Conservation (phyloP, 2,329 filamentous ascomycete genomes). For the Hypoxylon sp. region DNA sequence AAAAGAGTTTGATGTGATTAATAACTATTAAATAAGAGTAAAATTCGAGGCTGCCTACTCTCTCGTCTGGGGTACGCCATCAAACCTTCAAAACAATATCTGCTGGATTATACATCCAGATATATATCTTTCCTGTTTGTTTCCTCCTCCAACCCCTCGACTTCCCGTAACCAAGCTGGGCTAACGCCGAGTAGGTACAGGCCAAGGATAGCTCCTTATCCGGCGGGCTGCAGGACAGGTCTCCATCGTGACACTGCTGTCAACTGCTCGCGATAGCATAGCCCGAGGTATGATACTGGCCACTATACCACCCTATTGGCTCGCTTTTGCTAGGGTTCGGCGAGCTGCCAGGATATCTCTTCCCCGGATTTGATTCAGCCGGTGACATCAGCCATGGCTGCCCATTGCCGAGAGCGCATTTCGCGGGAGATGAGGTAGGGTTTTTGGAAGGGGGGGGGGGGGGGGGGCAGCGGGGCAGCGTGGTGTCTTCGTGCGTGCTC, state of each 20-base stretch:
- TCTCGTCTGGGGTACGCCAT: background rate
- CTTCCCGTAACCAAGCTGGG: background rate
- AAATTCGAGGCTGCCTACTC: background rate
- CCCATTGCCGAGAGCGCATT: background rate
- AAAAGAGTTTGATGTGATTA: background rate
- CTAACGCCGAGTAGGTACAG: background rate
- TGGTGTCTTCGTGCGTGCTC: background rate
- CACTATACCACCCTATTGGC: slow-evolving; percentile 19
- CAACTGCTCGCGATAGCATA: slow-evolving; percentile 24
- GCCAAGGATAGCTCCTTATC: background rate
- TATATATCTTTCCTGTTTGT: no score
- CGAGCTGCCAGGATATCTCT: background rate
- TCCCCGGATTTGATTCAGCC: slow-evolving; percentile 25
- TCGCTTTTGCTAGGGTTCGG: slow-evolving; percentile 1
- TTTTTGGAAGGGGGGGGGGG: slow-evolving; percentile 5
- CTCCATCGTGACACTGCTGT: slow-evolving; percentile 4
- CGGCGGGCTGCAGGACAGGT: slow-evolving; percentile 8
- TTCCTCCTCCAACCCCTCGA: background rate
- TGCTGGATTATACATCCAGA: background rate
- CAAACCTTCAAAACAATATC: background rate
- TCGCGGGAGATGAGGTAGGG: background rate
- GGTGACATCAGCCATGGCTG: slow-evolving; percentile 10
- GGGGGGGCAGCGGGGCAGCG: no score
- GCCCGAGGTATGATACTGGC: slow-evolving; percentile 20
- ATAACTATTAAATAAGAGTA: background rate